phyloP scores from a whole-genome alignment of 2,329 filamentous ascomycete species.

The Fonsecaea erecta region DNA sequence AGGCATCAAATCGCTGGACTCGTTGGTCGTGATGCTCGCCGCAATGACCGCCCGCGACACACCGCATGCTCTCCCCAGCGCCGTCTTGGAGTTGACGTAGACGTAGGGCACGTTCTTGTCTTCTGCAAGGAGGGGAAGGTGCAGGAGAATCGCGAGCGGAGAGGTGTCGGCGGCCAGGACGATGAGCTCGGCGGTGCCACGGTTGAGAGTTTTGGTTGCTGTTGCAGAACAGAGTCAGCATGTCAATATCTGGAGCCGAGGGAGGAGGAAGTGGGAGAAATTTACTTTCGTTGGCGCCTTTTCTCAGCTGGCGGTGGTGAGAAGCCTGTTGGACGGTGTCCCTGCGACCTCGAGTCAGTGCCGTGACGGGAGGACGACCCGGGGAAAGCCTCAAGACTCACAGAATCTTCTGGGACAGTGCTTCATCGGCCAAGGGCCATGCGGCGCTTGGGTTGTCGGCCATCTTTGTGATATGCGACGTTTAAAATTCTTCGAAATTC shows the following conservation, averaged over 20 bases:
- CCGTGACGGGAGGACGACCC: conserved; percentile 52
- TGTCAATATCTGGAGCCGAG: not conserved
- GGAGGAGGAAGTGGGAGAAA: conserved; percentile 6
- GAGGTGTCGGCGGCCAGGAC: conserved; percentile 87
- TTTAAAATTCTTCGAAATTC: conserved; percentile 4
- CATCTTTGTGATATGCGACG: conserved; percentile 22
- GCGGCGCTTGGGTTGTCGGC: conserved; percentile 47
- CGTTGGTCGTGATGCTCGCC: conserved; percentile 87
- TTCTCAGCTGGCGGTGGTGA: conserved; percentile 72
- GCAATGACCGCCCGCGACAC: conserved; percentile 87
- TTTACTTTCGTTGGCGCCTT: conserved; percentile 77
- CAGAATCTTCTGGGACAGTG: conserved; percentile 82
- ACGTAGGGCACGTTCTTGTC: conserved; percentile 69
- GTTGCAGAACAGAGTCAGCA: conserved; percentile 11
- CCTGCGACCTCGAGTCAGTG: not conserved
- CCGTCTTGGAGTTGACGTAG: conserved; percentile 77
- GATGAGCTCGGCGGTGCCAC: conserved; percentile 87
- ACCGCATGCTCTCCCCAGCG: conserved; percentile 86
- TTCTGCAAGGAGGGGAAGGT: conserved; percentile 86
- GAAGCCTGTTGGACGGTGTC: conserved; percentile 76
- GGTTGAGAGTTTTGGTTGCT: conserved; percentile 85
- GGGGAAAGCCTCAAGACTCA: conserved; percentile 48
- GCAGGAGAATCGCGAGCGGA: conserved; percentile 84
- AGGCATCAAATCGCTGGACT: conserved; percentile 81
- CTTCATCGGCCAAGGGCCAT: conserved; percentile 74